Base-by-base conservation (phyloP, 2,329 filamentous ascomycete species). In the Monosporascus sp. region DNA sequence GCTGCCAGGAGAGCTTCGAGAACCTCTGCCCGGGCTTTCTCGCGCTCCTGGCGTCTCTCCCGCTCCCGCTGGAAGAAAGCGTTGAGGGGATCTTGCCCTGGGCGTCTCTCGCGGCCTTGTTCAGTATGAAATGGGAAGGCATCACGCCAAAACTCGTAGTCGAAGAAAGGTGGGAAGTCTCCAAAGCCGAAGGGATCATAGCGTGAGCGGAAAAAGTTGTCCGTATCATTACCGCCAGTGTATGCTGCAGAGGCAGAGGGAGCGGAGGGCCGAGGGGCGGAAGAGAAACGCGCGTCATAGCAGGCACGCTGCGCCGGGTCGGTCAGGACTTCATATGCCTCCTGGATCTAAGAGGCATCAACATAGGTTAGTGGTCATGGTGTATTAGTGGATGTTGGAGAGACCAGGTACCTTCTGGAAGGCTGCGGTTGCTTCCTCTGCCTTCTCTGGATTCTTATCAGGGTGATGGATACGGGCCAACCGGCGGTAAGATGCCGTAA, bases 381-480 rank as follows among this genome's bases (percentile, higher is more conserved):
- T 15, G 20, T 31, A 22, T 26, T 48, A 37, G 7, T 49, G 3
- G 35, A 8, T 31, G 37, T 37, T n/a, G 22, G 37, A 41, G 22
- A 5, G 22, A 26, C 14, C 8, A 24, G 31, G 8, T 53, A 65
- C 63, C 49, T 54, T 57, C 43, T 67, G 63, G 40, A 68, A 68
- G 4, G 43, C 49, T 7, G 24, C 51, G 0, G 65, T 67, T 2
- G 65, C 62, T 17, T 54, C 56, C 35, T 59, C 55, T 1, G 47
- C 15, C 15, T 62, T 57, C 2, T 49, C 48, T 1, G 55, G 61
- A 40, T 67, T 66, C 54, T 58, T 64, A 44, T 68, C 63, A 1
- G 64, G 64, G 37, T 68, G 62, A n/a, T 64, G 54, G 2, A 61
- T 48, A 0, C 43, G 54, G 4, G 61, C 65, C 7, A 67, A 35